Evolutionary conservation across 345 rosid genomes (phyloP).

Genomic region (Turritis glabra): DNA sequence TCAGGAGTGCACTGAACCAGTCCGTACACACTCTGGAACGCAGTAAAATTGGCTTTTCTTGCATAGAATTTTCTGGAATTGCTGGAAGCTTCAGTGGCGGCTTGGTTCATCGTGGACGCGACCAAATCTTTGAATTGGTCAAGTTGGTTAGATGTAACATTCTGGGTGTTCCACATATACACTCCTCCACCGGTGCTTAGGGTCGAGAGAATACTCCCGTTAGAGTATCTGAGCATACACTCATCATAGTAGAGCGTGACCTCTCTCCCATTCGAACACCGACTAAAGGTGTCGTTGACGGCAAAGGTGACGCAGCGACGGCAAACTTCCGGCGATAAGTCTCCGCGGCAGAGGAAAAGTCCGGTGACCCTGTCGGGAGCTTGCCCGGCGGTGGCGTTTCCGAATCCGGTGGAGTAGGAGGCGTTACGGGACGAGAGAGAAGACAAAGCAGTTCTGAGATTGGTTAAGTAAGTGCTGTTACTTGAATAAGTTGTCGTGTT

Average conservation of each 20-base stretch:
- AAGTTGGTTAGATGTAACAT: neutral
- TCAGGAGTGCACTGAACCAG: conserved; percentile 63
- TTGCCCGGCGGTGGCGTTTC: conserved; percentile 41
- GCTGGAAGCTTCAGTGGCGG: neutral
- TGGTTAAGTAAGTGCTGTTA: no score
- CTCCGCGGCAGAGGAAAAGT: conserved; percentile 47
- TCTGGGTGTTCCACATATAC: neutral
- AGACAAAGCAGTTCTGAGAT: no score
- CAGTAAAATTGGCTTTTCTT: neutral
- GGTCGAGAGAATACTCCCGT: conserved; percentile 15
- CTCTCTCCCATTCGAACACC: conserved; percentile 34
- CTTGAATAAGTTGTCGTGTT: conserved; percentile 35
- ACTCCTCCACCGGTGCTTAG: fast-evolving
- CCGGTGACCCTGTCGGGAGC: no score
- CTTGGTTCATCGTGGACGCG: conserved; percentile 4
- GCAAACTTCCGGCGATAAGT: conserved; percentile 32
- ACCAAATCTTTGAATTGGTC: conserved; percentile 17
- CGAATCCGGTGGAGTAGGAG: conserved; percentile 44
- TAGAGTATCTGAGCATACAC: conserved; percentile 49
- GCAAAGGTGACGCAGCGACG: conserved; percentile 34
- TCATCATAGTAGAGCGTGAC: conserved; percentile 39
- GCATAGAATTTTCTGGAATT: conserved; percentile 39
- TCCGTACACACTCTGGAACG: conserved; percentile 28
- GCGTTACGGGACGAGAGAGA: no score
- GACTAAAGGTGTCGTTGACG: neutral